Evolutionary conservation across 2,329 filamentous ascomycete genomes (phyloP), one percentile per base, ranked within the genome.

Genomic region (Penicillium vulpinum): DNA sequence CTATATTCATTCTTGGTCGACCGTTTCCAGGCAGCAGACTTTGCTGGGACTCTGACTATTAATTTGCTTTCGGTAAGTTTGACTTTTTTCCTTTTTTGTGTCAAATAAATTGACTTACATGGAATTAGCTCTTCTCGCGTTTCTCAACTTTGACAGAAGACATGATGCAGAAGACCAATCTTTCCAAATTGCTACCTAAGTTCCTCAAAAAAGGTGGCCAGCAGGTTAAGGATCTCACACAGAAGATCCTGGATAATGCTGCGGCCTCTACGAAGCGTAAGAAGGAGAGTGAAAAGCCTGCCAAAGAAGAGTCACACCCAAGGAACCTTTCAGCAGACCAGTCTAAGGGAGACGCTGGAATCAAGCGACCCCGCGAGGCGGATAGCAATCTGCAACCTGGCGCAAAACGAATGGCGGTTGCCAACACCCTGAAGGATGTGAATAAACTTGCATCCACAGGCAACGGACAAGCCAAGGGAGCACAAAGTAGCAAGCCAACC

Each of bases 151-250:
- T 87, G 64, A 85, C 83, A 55, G 80, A 80, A 57, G 81, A 83
- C 48, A 77, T 81, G 47, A 74, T 87, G 24, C 81, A 85, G 62
- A 85, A 84, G 66, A 85, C 82, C 9, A 85, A 86, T 62, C 72
- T 86, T 29, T 77, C 78, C 52, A 87, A 86, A 66, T 75, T 86
- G 16, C 71, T 87, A 16, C 78, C 79, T 3, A 78, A 81, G 26
- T 81, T 85, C 61, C 75, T 81, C 51, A 88, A 86, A 70, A 82
- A 82, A 60, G 84, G 83, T 26, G 81, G 82, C 61, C 80, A 79
- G n/a, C 76, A 80, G 46, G 81, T 81, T 47, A 84, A 85, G 64
- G 75, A 75, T 16, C 76, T 84, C 33, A 81, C 83, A 4, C 81
- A 85, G 62, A 77, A 78, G 62, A 81, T 88, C 40, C 65, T 84